These are phyloP conservation scores for Trichothecium sympodiale DNA, from an alignment of 2,329 filamentous ascomycete species.

Conservation along the genomic window DNA sequence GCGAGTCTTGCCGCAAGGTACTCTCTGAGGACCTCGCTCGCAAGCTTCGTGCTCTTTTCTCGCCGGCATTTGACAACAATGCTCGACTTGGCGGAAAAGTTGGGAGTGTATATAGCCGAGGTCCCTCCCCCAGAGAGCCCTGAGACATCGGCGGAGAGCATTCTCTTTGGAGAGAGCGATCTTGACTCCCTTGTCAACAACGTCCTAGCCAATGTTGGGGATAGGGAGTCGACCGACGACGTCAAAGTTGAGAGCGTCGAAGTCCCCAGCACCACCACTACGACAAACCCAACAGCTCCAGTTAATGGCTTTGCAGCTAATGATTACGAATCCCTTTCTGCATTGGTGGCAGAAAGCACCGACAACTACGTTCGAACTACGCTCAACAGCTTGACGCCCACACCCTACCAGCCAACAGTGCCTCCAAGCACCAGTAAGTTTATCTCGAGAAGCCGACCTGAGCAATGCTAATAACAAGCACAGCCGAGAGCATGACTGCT, in stretches of 20 bases:
- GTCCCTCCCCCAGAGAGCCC: too few relatives aligned
- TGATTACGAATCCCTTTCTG: conserved; percentile 31
- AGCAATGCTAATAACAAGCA: conserved; percentile 1
- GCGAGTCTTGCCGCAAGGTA: too few relatives aligned
- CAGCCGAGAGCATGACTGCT: conserved; percentile 20
- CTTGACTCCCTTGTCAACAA: too few relatives aligned
- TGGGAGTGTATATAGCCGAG: too few relatives aligned
- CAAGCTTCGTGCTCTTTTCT: too few relatives aligned
- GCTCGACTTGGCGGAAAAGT: too few relatives aligned
- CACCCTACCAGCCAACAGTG: conserved; percentile 30
- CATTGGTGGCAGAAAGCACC: conserved; percentile 31
- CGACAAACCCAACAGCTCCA: conserved; percentile 9
- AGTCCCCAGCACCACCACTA: conserved; percentile 8
- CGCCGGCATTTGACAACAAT: too few relatives aligned
- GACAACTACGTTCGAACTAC: conserved; percentile 33
- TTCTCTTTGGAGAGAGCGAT: too few relatives aligned
- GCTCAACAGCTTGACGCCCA: conserved; percentile 28
- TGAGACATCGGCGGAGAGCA: too few relatives aligned
- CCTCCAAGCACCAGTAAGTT: conserved; percentile 25
- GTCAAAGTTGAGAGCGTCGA: conserved; percentile 8
- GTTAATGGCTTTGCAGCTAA: conserved; percentile 14
- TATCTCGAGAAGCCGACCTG: too few relatives aligned
- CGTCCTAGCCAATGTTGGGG: conserved; percentile 1
- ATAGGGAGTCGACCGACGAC: conserved; percentile 3
- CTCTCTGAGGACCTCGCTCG: too few relatives aligned